A percentile compares a stretch with the other conserved stretches of the same genome.
phyloP scores from a whole-genome alignment of 345 rosid species.

The Lumnitzera littorea region DNA sequence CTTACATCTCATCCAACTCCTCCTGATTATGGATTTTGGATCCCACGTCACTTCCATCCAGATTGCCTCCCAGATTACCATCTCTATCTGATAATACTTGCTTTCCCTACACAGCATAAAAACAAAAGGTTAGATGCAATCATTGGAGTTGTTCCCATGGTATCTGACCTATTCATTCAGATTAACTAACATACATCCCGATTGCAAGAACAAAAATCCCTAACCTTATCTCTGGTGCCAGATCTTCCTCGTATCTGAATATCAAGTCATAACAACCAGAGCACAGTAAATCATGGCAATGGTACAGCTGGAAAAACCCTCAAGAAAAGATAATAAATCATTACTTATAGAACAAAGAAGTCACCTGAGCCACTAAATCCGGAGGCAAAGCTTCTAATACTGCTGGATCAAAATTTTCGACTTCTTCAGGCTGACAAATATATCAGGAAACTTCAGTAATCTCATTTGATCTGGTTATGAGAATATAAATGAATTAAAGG shows the following conservation, averaged over 20 bases:
- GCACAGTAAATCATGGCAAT: neutral
- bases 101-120: constrained; percentile 4
- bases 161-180: too few relatives aligned
- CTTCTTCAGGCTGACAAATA: constrained; percentile 39
- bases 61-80: constrained; percentile 10
- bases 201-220: too few relatives aligned
- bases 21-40: constrained; percentile 29
- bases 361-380: constrained; percentile 79
- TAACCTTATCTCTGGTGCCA: neutral
- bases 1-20: constrained; percentile 72
- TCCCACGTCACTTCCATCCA: constrained; percentile 14
- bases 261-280: neutral
- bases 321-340: neutral
- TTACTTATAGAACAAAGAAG: neutral
- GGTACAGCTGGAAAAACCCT: neutral
- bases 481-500: neutral
- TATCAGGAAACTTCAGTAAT: neutral
- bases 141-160: too few relatives aligned
- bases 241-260: constrained; percentile 11
- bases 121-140: too few relatives aligned
- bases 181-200: too few relatives aligned
- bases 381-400: constrained; percentile 82
- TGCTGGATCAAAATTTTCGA: constrained; percentile 66
- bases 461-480: neutral
- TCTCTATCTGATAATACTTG: constrained; percentile 17